Percentiles rank a stretch among this genome's conserved stretches.
Conservation (phyloP, 2,329 filamentous ascomycete species). For the Macroventuria anomochaeta region DNA sequence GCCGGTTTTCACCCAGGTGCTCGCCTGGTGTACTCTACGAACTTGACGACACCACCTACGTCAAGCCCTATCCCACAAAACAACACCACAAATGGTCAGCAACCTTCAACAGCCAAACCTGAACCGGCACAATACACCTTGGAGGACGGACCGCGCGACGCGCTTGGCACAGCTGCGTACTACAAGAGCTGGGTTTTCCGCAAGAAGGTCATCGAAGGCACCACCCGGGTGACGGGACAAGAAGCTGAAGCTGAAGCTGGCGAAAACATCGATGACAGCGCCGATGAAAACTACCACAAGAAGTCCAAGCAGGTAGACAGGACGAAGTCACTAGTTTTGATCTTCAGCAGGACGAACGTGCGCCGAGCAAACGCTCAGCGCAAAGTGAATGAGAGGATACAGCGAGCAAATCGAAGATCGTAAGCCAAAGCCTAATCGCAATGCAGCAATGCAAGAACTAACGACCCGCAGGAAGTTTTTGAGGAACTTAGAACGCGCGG, state of each 20-base stretch:
- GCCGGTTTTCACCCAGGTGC: not conserved
- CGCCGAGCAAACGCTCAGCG: conserved; percentile 5
- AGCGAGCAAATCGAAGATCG: conserved; percentile 1
- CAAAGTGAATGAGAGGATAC: not conserved
- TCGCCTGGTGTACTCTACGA: not conserved
- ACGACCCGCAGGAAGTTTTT: not conserved
- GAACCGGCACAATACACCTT: not conserved
- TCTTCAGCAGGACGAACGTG: conserved; percentile 11
- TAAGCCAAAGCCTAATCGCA: not conserved
- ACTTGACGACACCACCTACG: not conserved
- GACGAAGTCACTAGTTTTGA: conserved; percentile 5
- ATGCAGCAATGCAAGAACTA: not conserved
- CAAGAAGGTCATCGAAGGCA: conserved; percentile 1
- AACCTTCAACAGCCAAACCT: too few relatives aligned
- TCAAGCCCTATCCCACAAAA: not conserved
- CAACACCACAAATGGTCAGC: not conserved
- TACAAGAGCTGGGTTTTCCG: conserved; percentile 17
- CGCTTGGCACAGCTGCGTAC: conserved; percentile 15
- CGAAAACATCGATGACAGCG: not conserved
- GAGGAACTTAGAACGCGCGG: not conserved
- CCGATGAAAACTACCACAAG: not conserved
- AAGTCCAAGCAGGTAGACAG: not conserved
- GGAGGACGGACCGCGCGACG: not conserved
- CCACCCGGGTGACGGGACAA: not conserved
- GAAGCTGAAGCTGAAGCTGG: not conserved